Percentiles rank a stretch among this genome's conserved stretches.
Conservation (phyloP, 179 eudicot species). For the Silene noctiflora region DNA sequence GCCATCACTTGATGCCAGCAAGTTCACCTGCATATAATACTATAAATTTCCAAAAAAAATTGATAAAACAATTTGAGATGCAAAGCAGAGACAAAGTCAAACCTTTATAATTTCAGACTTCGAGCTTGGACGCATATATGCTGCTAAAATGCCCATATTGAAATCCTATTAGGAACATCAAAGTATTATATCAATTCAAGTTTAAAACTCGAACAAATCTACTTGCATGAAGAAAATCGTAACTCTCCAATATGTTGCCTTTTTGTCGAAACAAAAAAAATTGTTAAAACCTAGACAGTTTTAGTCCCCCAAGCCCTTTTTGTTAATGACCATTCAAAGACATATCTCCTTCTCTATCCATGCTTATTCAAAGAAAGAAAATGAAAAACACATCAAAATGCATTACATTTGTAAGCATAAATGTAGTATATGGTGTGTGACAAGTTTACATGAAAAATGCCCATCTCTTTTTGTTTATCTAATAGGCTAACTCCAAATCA, state of each 20-base stretch:
- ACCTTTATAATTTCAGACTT: conserved; percentile 87
- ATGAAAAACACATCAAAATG: no score
- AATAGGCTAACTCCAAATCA: no score
- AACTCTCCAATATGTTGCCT: background rate
- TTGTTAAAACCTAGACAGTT: background rate
- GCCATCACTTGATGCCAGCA: conserved; percentile 29
- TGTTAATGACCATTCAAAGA: background rate
- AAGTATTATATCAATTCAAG: background rate
- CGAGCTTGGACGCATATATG: conserved; percentile 60
- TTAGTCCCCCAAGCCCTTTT: background rate
- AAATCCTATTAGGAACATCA: conserved; percentile 47
- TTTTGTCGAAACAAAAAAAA: background rate
- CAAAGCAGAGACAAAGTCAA: background rate
- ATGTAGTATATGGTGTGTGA: no score
- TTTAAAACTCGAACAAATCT: background rate
- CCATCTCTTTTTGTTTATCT: no score
- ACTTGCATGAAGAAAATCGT: background rate
- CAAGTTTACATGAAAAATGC: no score
- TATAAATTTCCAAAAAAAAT: background rate
- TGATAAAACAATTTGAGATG: background rate
- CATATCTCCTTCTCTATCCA: no score
- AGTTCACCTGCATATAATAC: conserved; percentile 26
- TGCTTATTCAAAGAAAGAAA: no score
- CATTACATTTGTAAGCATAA: no score
- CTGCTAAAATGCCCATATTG: conserved; percentile 71